phyloP scores from a whole-genome alignment of 2,329 filamentous ascomycete species.

The Pestalotiopsis sp. region DNA sequence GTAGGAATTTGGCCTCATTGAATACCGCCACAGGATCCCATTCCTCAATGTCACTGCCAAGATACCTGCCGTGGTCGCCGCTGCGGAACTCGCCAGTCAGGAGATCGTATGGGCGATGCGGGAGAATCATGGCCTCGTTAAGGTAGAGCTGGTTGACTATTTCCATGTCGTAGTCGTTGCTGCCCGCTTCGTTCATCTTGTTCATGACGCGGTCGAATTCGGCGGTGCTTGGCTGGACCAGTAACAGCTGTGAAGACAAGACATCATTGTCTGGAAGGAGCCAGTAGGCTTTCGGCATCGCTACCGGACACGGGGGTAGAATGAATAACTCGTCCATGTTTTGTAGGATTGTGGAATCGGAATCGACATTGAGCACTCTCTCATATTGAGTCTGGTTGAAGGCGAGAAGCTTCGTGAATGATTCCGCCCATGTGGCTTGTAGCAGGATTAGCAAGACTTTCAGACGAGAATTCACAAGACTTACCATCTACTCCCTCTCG shows the following conservation, averaged over 20 bases:
- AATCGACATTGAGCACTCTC: conserved; percentile 56
- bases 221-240: conserved; percentile 58
- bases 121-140: conserved; percentile 61
- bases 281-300: conserved; percentile 77
- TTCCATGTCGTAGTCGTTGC: conserved; percentile 66
- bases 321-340: conserved; percentile 74
- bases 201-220: conserved; percentile 48
- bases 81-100: conserved; percentile 65
- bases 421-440: conserved; percentile 61
- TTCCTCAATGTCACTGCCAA: conserved; percentile 40
- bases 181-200: conserved; percentile 32
- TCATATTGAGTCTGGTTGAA: conserved; percentile 68
- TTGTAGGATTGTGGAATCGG: conserved; percentile 65
- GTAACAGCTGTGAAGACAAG: conserved; percentile 64
- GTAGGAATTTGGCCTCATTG: conserved; percentile 66
- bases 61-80: conserved; percentile 49
- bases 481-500: conserved; percentile 33
- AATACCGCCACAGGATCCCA: conserved; percentile 62
- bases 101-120: conserved; percentile 65
- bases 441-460: background rate
- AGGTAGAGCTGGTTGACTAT: conserved; percentile 65
- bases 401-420: conserved; percentile 69
- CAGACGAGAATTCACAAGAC: background rate
- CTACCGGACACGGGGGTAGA: conserved; percentile 61
- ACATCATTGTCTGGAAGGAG: conserved; percentile 53